phyloP scores from a whole-genome alignment of 208 protist species.

The Paratrypanosoma confusum region DNA sequence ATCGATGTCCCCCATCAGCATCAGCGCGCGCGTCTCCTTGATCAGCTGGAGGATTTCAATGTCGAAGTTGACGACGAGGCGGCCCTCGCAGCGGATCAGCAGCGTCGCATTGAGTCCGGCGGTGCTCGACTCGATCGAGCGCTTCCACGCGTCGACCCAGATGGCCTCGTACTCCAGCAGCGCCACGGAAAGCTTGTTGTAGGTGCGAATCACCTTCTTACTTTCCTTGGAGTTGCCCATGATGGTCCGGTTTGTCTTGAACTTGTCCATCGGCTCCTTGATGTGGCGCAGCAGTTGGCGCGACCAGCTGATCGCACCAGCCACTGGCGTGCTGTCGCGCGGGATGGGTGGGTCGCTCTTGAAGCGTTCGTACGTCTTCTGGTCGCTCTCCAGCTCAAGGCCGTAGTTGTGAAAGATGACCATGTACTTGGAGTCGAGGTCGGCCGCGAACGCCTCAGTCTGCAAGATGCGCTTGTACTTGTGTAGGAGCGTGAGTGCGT shows the following conservation, averaged over 20 bases:
- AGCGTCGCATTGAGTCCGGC: constrained; percentile 92
- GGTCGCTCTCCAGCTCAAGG: constrained; percentile 91
- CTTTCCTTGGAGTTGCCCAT: constrained; percentile 93
- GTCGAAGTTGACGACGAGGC: constrained; percentile 97
- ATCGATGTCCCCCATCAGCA: constrained; percentile 89
- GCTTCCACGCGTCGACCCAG: constrained; percentile 93
- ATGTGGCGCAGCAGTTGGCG: constrained; percentile 94
- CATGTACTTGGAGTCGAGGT: constrained; percentile 93
- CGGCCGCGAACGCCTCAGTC: constrained; percentile 82
- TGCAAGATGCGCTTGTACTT: constrained; percentile 92
- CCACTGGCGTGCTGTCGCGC: constrained; percentile 92
- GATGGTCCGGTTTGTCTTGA: constrained; percentile 90
- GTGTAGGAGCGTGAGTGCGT: constrained; percentile 84
- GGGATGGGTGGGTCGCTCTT: constrained; percentile 91
- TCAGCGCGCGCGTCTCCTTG: constrained; percentile 91
- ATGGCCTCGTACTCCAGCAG: constrained; percentile 95
- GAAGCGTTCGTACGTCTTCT: constrained; percentile 93
- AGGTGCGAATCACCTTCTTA: constrained; percentile 93
- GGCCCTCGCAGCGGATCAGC: constrained; percentile 89
- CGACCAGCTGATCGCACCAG: constrained; percentile 92
- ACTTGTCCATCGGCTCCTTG: constrained; percentile 94
- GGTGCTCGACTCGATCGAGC: constrained; percentile 89
- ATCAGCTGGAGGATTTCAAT: constrained; percentile 94
- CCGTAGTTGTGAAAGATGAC: constrained; percentile 95
- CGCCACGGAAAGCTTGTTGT: constrained; percentile 92